These are phyloP conservation scores for Phytophthora constricta DNA, from an alignment of 352 stramenopile genomes.

Conservation along the genomic window DNA sequence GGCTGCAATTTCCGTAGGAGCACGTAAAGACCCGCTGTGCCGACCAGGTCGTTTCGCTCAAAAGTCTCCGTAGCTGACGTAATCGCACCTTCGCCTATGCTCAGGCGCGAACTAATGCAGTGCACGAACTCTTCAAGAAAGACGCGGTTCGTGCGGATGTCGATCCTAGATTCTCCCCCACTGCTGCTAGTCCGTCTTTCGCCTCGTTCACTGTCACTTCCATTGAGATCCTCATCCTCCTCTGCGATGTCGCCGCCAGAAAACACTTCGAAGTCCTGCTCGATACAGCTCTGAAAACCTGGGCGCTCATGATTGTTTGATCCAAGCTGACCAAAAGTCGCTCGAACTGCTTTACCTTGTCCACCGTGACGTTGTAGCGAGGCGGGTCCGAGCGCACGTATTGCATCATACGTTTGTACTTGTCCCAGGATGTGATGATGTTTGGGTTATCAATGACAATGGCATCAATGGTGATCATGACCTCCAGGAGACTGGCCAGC, in stretches of 20 bases:
- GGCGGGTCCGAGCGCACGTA: constrained; percentile 85
- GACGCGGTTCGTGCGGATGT: constrained; percentile 83
- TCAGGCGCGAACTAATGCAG: constrained; percentile 77
- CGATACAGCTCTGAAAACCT: constrained; percentile 90
- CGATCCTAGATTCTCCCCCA: constrained; percentile 75
- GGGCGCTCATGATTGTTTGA: constrained; percentile 88
- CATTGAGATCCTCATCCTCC: constrained; percentile 66
- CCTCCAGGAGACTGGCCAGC: constrained; percentile 76
- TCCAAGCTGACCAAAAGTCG: constrained; percentile 87
- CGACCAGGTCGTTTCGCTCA: constrained; percentile 88
- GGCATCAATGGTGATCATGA: constrained; percentile 91
- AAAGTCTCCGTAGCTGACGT: constrained; percentile 89
- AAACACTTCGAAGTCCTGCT: constrained; percentile 91
- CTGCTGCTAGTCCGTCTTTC: constrained; percentile 58
- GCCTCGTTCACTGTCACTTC: constrained; percentile 58
- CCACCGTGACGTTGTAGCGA: constrained; percentile 83
- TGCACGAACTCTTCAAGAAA: constrained; percentile 90
- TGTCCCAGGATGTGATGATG: constrained; percentile 88
- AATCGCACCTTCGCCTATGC: constrained; percentile 70
- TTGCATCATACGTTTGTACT: constrained; percentile 93
- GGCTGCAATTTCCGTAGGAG: constrained; percentile 86
- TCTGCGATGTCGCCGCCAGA: constrained; percentile 63
- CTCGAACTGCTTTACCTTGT: constrained; percentile 89
- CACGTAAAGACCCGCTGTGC: constrained; percentile 91
- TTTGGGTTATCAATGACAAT: constrained; percentile 90